These are phyloP conservation scores for Flaveria floridana DNA, from an alignment of 140 eudicot genomes.

Conservation along the genomic window DNA sequence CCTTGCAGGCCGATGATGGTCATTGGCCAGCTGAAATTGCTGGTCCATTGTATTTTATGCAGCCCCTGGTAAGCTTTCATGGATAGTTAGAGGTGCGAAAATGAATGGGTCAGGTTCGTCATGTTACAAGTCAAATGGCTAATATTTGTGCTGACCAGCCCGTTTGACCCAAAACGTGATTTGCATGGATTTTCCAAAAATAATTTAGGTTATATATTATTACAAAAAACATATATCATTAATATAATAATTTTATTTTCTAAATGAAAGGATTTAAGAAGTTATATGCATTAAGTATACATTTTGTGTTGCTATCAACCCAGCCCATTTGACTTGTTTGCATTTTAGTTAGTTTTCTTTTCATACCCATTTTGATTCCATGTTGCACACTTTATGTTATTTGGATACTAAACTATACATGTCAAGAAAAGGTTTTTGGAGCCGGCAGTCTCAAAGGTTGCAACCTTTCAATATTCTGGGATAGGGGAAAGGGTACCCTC, in stretches of 20 bases:
- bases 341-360: neutral
- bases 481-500: too few species aligned
- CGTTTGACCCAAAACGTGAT: neutral
- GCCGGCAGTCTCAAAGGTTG: too few species aligned
- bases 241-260: neutral
- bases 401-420: too few species aligned
- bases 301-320: neutral
- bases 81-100: neutral
- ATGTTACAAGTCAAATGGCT: neutral
- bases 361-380: neutral
- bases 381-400: too few species aligned
- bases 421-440: too few species aligned
- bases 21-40: constrained; percentile 64
- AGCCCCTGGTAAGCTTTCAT: constrained; percentile 48
- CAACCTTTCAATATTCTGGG: too few species aligned
- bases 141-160: neutral
- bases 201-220: neutral
- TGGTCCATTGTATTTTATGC: constrained; percentile 64
- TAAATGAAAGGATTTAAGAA: neutral
- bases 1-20: constrained; percentile 46
- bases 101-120: neutral
- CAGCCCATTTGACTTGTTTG: neutral
- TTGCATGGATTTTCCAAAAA: neutral
- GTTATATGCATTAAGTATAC: neutral
- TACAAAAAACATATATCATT: neutral